phyloP scores from a whole-genome alignment of 208 protist species.

The Lotmaria passim region DNA sequence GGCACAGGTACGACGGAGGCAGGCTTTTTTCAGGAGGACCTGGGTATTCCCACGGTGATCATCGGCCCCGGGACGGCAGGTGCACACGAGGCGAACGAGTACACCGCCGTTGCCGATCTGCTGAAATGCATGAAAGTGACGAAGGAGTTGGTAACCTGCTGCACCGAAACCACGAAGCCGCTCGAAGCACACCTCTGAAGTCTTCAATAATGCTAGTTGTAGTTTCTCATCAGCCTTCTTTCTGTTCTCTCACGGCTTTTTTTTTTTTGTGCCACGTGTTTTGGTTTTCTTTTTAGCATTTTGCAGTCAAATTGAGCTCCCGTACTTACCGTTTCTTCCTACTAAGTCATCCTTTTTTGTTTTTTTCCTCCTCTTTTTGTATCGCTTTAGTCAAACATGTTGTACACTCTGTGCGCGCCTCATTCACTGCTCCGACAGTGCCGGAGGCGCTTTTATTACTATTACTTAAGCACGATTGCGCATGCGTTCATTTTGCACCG shows the following conservation, averaged over 20 bases:
- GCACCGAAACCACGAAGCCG: conserved; percentile 7
- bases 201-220: not conserved
- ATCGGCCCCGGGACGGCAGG: conserved; percentile 47
- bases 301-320: too few relatives aligned
- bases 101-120: conserved; percentile 31
- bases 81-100: conserved; percentile 60
- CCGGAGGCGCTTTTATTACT: not conserved
- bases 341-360: conserved; percentile 10
- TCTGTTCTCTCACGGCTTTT: not conserved
- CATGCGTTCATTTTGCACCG: too few relatives aligned
- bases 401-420: not conserved
- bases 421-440: conserved; percentile 13
- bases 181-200: conserved; percentile 7
- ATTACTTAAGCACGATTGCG: too few relatives aligned
- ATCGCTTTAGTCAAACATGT: not conserved
- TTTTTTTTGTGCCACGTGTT: not conserved
- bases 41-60: conserved; percentile 49
- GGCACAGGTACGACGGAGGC: conserved; percentile 45
- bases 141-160: conserved; percentile 3
- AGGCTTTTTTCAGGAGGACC: conserved; percentile 56
- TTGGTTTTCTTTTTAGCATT: not conserved
- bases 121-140: conserved; percentile 9
- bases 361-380: conserved; percentile 17
- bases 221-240: not conserved
- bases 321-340: too few relatives aligned